Evolutionary conservation across 495 filamentous ascomycete species (phyloP).

Genomic region (Lichenothelia convexa): DNA sequence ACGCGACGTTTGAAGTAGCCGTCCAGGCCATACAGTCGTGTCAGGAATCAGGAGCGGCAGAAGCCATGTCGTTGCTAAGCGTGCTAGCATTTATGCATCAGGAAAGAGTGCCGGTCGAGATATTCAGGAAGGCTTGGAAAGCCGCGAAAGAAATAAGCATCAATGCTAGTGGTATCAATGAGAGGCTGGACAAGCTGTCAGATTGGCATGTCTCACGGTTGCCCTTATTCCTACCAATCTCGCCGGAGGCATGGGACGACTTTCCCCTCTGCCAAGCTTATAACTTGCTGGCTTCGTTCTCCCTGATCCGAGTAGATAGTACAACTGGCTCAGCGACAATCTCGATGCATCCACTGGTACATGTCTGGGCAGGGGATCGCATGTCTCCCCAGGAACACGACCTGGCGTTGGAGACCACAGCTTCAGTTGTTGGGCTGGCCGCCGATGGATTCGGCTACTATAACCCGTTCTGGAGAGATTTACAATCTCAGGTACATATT

Average conservation of each 20-base stretch:
- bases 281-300: conserved; percentile 13
- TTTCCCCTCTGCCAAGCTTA: conserved; percentile 14
- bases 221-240: conserved; percentile 9
- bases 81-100: conserved; percentile 5
- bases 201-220: conserved; percentile 12
- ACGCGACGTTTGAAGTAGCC: conserved; percentile 11
- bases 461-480: conserved; percentile 8
- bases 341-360: conserved; percentile 13
- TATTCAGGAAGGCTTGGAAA: conserved; percentile 6
- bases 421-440: conserved; percentile 3
- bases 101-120: neutral
- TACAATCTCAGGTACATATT: conserved; percentile 14
- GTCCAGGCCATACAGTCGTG: conserved; percentile 4
- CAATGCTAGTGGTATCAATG: neutral
- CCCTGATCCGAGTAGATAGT: conserved; percentile 9
- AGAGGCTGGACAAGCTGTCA: neutral
- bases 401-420: conserved; percentile 5
- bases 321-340: conserved; percentile 4
- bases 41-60: neutral
- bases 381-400: neutral
- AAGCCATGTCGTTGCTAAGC: conserved; percentile 6
- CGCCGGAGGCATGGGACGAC: conserved; percentile 11
- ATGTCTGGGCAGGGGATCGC: conserved; percentile 11
- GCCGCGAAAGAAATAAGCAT: neutral
- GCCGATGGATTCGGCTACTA: neutral